phyloP scores from a whole-genome alignment of 192 early-diverging fungal species.

The Phlyctochytrium arcticum region DNA sequence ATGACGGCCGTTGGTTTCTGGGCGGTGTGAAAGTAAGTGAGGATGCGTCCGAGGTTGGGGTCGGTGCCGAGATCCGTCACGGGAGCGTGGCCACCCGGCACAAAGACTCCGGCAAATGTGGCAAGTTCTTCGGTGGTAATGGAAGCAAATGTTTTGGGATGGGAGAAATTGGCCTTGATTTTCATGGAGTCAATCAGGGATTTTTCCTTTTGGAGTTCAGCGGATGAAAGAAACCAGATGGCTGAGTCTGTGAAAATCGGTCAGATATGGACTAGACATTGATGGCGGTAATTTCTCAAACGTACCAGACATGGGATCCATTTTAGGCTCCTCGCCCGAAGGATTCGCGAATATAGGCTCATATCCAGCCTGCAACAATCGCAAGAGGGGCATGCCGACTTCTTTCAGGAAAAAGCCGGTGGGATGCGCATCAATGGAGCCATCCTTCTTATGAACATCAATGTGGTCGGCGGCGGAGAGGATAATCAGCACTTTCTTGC shows the following conservation, averaged over 20 bases:
- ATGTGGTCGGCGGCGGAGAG: slow-evolving; percentile 15
- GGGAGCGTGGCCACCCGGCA: slow-evolving; percentile 22
- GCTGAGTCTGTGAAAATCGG: too few species aligned
- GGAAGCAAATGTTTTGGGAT: not conserved
- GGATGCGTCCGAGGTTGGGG: slow-evolving; percentile 11
- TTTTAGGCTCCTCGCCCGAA: not conserved
- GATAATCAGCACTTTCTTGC: slow-evolving; percentile 20
- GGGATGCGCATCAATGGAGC: slow-evolving; percentile 3
- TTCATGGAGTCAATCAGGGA: slow-evolving; percentile 2
- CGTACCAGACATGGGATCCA: slow-evolving; percentile 8
- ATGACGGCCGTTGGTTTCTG: slow-evolving; percentile 9
- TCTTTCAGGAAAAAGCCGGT: slow-evolving; percentile 20
- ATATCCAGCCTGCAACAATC: slow-evolving; percentile 12
- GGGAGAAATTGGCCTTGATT: not conserved
- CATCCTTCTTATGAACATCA: not conserved
- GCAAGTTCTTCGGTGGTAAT: slow-evolving; percentile 6
- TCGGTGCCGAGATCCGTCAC: slow-evolving; percentile 10
- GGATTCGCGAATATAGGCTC: slow-evolving; percentile 22
- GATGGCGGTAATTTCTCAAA: too few species aligned
- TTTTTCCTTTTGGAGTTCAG: slow-evolving; percentile 3
- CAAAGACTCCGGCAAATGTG: slow-evolving; percentile 8
- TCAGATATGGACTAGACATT: too few species aligned
- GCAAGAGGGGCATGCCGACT: slow-evolving; percentile 6
- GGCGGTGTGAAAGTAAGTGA: slow-evolving; percentile 9
- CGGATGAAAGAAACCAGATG: slow-evolving; percentile 14